phyloP scores from a whole-genome alignment of 1,284 basidiomycete species.

The Boletus sp. region DNA sequence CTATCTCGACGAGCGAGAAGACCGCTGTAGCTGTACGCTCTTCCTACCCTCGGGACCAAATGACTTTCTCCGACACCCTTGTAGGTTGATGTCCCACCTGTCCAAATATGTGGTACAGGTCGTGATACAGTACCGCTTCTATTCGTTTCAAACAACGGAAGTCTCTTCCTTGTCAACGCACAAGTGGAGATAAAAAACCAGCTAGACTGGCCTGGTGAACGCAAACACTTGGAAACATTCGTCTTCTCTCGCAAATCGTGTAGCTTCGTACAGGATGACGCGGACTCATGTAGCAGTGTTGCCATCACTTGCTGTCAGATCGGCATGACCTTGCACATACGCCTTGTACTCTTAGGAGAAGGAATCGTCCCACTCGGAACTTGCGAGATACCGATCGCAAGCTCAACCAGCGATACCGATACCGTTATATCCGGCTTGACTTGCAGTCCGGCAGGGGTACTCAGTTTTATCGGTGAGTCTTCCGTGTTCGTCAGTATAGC shows the following conservation, averaged over 20 bases:
- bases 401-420: background rate
- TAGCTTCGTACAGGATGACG: conserved; percentile 40
- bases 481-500: background rate
- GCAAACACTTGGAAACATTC: conserved; percentile 40
- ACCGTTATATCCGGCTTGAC: conserved; percentile 17
- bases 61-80: conserved; percentile 23
- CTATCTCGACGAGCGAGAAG: conserved; percentile 37
- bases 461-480: conserved; percentile 31
- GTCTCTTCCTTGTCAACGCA: conserved; percentile 42
- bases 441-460: conserved; percentile 27
- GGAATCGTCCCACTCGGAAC: conserved; percentile 15
- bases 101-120: conserved; percentile 44
- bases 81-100: conserved; percentile 44
- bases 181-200: conserved; percentile 42
- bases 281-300: conserved; percentile 2
- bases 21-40: conserved; percentile 43
- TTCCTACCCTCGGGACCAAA: conserved; percentile 1
- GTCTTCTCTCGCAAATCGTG: conserved; percentile 42
- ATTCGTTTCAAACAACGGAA: conserved; percentile 43
- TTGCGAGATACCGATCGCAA: conserved; percentile 23
- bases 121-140: conserved; percentile 41
- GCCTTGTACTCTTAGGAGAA: conserved; percentile 21
- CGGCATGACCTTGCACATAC: conserved; percentile 17
- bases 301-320: conserved; percentile 23
- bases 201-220: conserved; percentile 29